Base-by-base conservation (phyloP, 2,329 filamentous ascomycete genomes). In the Torrubiellomyces zombiae region DNA sequence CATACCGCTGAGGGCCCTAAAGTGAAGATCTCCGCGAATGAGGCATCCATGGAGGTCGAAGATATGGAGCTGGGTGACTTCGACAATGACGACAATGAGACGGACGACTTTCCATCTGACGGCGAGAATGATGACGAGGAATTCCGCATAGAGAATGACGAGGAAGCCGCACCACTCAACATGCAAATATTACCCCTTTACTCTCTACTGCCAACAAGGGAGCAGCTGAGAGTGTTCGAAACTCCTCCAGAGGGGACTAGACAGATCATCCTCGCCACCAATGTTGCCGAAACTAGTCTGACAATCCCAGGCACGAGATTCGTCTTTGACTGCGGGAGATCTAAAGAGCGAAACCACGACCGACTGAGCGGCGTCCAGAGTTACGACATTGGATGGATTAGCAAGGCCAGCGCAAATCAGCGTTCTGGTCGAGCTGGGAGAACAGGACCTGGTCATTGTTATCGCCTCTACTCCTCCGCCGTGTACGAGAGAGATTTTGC, bases 231-330 rank as follows among this genome's bases (percentile, higher is more conserved):
- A 30, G 82, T 98, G 7, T 98, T 98, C 39, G 76, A 93, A 34
- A 63, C 75, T 0, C 69, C 80, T 1, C 85, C 86, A 1, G 77
- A 85, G 28, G 79, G 78, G 10, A 78, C 78, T 7, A 72, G 89
- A 7, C 65, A 89, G 14, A 79, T 98, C 25, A 77, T 98, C 4
- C 55, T 98, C 20, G 83, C 89, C 1, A 98, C 89, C 21, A 98
- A 98, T 49, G 82, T 98, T 21, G 89, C 89, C 0, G 89, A 98
- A 51, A 98, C 89, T 0, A 91, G 80, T 67, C 63, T 98, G 45
- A 98, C 89, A 1, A 98, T 98, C 29, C 86, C 89, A 0, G 85
- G 83, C 2, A 85, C 92, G 32, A 72, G 81, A 31, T 98, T 94
- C 43, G 89, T 98, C 7, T 94, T 98, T 33, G 86, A 95, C 48